These are phyloP conservation scores for Candida quercuum DNA, from an alignment of 805 yeast genomes.

Conservation along the genomic window DNA sequence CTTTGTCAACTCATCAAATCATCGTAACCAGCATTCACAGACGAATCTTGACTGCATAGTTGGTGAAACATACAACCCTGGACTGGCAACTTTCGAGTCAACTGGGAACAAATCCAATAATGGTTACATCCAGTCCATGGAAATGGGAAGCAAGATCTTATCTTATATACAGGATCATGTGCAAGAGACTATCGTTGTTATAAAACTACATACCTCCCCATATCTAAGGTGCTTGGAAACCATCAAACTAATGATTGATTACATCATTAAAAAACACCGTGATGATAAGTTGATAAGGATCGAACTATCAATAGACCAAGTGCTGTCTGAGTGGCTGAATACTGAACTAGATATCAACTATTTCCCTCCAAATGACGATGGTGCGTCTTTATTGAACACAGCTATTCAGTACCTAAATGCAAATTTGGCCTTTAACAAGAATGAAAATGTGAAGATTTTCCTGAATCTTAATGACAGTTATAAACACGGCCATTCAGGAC, in stretches of 20 bases:
- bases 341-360: conserved; percentile 32
- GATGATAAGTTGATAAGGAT: conserved; percentile 9
- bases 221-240: conserved; percentile 41
- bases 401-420: conserved; percentile 33
- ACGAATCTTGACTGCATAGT: conserved; percentile 7
- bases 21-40: neutral
- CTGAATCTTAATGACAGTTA: conserved; percentile 29
- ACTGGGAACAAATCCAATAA: conserved; percentile 24
- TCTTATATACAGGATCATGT: conserved; percentile 17
- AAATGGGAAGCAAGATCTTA: conserved; percentile 18
- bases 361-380: conserved; percentile 42
- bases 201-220: conserved; percentile 35
- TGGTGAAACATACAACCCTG: conserved; percentile 22
- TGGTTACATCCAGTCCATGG: conserved; percentile 22
- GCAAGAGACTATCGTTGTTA: conserved; percentile 8
- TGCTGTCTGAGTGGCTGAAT: conserved; percentile 39
- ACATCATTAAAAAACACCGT: conserved; percentile 15
- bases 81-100: conserved; percentile 21
- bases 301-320: conserved; percentile 35
- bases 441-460: conserved; percentile 22
- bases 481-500: conserved; percentile 37
- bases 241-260: conserved; percentile 20
- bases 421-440: conserved; percentile 16
- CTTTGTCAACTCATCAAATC: conserved; percentile 7
- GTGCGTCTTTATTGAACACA: conserved; percentile 33